Percentiles rank a stretch among this genome's conserved stretches.
phyloP scores from a whole-genome alignment of 2,329 filamentous ascomycete species.

The Colletotrichum liriopes region DNA sequence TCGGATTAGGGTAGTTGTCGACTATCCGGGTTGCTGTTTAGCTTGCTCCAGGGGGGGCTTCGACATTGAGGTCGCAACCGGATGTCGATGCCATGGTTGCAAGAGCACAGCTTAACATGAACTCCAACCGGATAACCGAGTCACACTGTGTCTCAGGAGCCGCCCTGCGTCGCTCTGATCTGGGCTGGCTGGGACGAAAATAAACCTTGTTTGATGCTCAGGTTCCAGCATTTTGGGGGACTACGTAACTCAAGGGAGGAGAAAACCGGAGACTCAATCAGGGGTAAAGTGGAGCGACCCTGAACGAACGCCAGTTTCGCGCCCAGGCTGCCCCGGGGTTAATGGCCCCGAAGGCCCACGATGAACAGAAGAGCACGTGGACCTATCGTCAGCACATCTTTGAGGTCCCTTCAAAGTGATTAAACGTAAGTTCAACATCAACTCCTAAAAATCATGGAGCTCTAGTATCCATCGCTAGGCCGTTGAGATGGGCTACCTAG shows the following conservation, averaged over 20 bases:
- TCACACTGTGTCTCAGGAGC: conserved; percentile 27
- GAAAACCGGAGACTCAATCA: neutral
- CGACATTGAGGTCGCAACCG: conserved; percentile 2
- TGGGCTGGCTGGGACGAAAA: conserved; percentile 5
- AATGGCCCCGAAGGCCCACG: neutral
- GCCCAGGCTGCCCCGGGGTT: neutral
- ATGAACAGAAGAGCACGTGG: too few species aligned
- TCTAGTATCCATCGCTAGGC: neutral
- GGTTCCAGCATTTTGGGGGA: neutral
- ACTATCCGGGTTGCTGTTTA: neutral
- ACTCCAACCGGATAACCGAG: neutral
- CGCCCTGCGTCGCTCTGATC: conserved; percentile 21
- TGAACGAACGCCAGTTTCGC: neutral
- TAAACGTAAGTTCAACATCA: too few species aligned
- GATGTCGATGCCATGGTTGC: neutral
- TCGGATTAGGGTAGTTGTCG: neutral
- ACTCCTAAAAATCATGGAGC: neutral
- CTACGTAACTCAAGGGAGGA: neutral
- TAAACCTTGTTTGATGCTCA: neutral
- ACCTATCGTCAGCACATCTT: neutral
- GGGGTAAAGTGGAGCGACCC: conserved; percentile 1
- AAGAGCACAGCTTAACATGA: neutral
- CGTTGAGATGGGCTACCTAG: neutral
- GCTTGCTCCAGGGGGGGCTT: conserved; percentile 4
- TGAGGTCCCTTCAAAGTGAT: neutral